These are phyloP conservation scores for Cladosporium sp. DNA, from an alignment of 2,329 filamentous ascomycete species.

Conservation along the genomic window DNA sequence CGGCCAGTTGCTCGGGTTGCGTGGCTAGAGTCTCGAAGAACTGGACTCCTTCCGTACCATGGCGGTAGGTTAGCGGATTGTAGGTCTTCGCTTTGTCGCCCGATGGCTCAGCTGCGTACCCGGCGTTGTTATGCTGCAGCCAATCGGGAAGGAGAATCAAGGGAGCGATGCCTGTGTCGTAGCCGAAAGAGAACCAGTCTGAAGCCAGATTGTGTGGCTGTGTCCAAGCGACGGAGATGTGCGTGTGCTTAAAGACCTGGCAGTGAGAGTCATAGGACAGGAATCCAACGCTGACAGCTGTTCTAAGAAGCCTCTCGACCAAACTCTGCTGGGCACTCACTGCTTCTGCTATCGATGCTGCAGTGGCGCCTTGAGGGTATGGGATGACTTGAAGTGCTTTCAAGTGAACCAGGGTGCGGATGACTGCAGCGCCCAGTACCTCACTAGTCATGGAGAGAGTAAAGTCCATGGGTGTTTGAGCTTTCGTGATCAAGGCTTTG, in stretches of 20 bases:
- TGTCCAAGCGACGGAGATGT: background rate
- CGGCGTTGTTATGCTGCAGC: background rate
- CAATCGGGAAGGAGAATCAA: slow-evolving; percentile 4
- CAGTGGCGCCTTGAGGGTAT: background rate
- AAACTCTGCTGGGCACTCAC: background rate
- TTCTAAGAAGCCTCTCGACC: background rate
- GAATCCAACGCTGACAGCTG: background rate
- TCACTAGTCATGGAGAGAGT: background rate
- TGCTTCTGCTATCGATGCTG: background rate
- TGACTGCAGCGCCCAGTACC: background rate
- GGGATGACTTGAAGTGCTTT: slow-evolving; percentile 1
- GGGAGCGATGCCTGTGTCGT: background rate
- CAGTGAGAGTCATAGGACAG: background rate
- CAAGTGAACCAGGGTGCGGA: slow-evolving; percentile 1
- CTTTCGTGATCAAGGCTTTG: background rate
- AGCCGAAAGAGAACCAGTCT: slow-evolving; percentile 1
- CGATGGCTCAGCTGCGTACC: background rate
- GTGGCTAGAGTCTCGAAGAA: background rate
- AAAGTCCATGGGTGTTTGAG: background rate
- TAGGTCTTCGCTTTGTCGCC: background rate
- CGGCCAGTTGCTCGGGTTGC: slow-evolving; percentile 1
- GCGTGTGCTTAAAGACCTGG: background rate
- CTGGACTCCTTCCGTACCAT: slow-evolving; percentile 1
- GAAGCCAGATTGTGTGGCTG: background rate
- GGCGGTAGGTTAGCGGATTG: slow-evolving; percentile 2